phyloP scores from a whole-genome alignment of 1,284 basidiomycete species.

The Cryptococcus depauperatus region DNA sequence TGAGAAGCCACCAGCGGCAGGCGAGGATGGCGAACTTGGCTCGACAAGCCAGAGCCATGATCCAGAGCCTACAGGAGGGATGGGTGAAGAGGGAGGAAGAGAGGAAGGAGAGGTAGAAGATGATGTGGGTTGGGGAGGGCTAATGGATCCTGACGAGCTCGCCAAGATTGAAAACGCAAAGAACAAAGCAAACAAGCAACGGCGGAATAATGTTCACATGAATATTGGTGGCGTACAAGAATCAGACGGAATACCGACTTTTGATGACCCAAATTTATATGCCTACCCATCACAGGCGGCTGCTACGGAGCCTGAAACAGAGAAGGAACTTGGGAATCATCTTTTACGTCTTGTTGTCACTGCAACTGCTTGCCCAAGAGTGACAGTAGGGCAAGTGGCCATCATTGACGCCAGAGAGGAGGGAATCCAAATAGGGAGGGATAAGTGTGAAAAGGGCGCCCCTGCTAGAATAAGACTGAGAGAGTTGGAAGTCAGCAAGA shows the following conservation, averaged over 20 bases:
- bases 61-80: not conserved
- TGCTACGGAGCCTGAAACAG: not conserved
- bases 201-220: not conserved
- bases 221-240: slow-evolving; percentile 14
- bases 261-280: slow-evolving; percentile 15
- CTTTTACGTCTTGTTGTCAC: slow-evolving; percentile 39
- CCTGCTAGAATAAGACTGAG: slow-evolving; percentile 32
- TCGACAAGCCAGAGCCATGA: not conserved
- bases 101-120: slow-evolving; percentile 42
- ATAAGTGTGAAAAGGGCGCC: slow-evolving; percentile 28
- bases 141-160: slow-evolving; percentile 37
- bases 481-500: slow-evolving; percentile 44
- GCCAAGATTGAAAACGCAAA: slow-evolving; percentile 15
- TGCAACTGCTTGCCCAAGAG: slow-evolving; percentile 18
- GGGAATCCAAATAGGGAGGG: slow-evolving; percentile 39
- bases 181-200: not conserved
- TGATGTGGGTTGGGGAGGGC: slow-evolving; percentile 41
- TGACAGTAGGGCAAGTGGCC: slow-evolving; percentile 20
- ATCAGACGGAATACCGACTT: slow-evolving; percentile 1
- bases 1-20: not conserved
- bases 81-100: slow-evolving; percentile 5
- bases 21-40: not conserved
- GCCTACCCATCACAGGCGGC: slow-evolving; percentile 5
- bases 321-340: not conserved
- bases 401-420: slow-evolving; percentile 39